Evolutionary conservation across 2,329 filamentous ascomycete species (phyloP), one percentile per base, ranked within the genome.

Genomic region (Daldinia eschscholtzii): DNA sequence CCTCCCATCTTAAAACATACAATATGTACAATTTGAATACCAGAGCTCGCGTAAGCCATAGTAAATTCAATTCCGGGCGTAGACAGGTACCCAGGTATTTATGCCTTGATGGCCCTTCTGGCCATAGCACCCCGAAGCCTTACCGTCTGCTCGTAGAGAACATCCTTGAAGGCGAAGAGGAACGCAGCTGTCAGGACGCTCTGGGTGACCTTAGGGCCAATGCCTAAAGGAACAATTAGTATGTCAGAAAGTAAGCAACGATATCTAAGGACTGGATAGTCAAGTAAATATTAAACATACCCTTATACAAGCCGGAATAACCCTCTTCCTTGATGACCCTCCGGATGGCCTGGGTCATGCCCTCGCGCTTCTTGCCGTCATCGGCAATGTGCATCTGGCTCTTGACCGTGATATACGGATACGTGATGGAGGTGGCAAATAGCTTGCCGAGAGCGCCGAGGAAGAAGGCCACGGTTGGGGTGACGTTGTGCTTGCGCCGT

Each of bases 391-490:
- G 96, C 89, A 97, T 97, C 79, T 93, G 89, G 82, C 94, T 97
- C 90, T 99, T 99, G 76, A 99, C 92, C 4, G 96, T 99, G 80
- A 99, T 98, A 80, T 99, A 99, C 10, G 96, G 96, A 81, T 99
- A 99, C 5, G 96, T 99, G 76, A 98, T 92, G 68, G 87, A 90
- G 2, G 96, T 99, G 26, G 96, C 96, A 69, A 98, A 90, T 71
- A 99, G 86, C 87, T 99, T 99, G 81, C 96, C 94, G 35, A 98
- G 79, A 1, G 96, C 96, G 70, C 96, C 96, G 2, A 99, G 86
- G 78, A 96, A 88, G 81, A 99, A 99, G 57, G 93, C 94, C 73
- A 97, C 89, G 62, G 89, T 91, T 1, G 95, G 93, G 0, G 93
- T 97, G 64, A 98, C 88, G 74, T 91, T 89, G 66, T 83, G 79